Evolutionary conservation across 768 basidiomycete genomes (phyloP).

Genomic region (Mycena vulgaris): DNA sequence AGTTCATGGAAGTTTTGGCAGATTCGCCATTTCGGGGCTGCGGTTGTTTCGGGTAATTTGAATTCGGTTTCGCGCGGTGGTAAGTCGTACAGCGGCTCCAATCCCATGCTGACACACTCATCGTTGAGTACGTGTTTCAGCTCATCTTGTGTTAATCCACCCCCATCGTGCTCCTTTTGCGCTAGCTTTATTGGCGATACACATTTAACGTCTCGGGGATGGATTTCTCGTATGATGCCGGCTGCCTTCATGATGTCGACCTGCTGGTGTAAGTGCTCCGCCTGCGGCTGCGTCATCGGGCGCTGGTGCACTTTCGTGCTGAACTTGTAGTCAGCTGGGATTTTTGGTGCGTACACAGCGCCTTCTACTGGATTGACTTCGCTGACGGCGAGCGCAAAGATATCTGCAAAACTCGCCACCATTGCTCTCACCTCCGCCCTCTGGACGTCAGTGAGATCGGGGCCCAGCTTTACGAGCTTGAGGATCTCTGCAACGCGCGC

Average conservation of each 20-base stretch:
- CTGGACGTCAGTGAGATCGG: too few relatives aligned
- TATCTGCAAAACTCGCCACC: too few relatives aligned
- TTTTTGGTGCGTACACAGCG: conserved; percentile 49
- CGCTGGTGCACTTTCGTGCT: conserved; percentile 48
- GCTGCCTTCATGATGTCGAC: conserved; percentile 53
- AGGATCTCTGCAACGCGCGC: background rate
- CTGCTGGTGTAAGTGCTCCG: conserved; percentile 26
- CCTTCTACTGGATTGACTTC: conserved; percentile 52
- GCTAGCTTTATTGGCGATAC: conserved; percentile 51
- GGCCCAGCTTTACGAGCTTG: too few relatives aligned
- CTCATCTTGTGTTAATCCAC: conserved; percentile 49
- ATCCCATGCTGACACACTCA: conserved; percentile 45
- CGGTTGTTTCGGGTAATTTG: background rate
- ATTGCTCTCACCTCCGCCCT: too few relatives aligned
- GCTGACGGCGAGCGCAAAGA: background rate
- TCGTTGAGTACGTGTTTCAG: conserved; percentile 52
- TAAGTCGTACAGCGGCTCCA: conserved; percentile 38
- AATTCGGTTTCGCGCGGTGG: background rate
- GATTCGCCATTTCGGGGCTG: too few relatives aligned
- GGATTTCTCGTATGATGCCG: conserved; percentile 48
- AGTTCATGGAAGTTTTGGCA: too few relatives aligned
- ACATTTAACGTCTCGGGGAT: conserved; percentile 50
- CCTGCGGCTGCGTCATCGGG: conserved; percentile 42
- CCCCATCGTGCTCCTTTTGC: conserved; percentile 47
- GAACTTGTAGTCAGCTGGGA: conserved; percentile 47